These are phyloP conservation scores for Wilcoxina mikolae DNA, from an alignment of 495 filamentous ascomycete genomes.

Conservation along the genomic window DNA sequence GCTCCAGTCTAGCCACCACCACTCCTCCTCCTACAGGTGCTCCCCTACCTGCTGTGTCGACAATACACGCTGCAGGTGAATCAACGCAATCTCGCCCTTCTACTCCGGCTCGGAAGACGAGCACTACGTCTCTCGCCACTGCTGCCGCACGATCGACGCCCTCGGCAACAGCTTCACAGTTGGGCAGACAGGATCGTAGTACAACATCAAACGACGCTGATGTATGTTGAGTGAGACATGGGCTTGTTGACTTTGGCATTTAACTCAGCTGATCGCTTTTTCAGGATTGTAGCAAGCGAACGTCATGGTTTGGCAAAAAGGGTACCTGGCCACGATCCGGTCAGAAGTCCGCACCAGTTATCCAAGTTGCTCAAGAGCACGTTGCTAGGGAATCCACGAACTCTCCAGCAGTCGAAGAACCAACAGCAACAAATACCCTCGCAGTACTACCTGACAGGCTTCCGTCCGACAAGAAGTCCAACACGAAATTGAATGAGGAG, in stretches of 20 bases:
- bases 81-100: neutral
- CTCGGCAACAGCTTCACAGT: neutral
- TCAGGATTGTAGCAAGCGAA: neutral
- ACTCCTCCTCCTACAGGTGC: neutral
- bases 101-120: neutral
- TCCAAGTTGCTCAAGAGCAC: neutral
- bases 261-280: neutral
- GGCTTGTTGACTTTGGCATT: neutral
- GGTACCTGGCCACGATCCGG: slow-evolving; percentile 2
- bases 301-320: slow-evolving; percentile 3
- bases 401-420: neutral
- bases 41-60: neutral
- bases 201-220: neutral
- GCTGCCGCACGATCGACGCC: neutral
- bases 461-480: neutral
- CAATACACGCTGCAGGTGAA: neutral
- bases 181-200: neutral
- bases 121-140: neutral
- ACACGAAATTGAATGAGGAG: neutral
- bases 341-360: neutral
- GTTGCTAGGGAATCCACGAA: neutral
- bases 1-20: neutral
- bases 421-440: neutral
- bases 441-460: neutral
- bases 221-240: slow-evolving; percentile 5